Evolutionary conservation across 257 asterid genomes (phyloP), one percentile per base, ranked within the genome.

Genomic region (Parsonsia alboflavescens): DNA sequence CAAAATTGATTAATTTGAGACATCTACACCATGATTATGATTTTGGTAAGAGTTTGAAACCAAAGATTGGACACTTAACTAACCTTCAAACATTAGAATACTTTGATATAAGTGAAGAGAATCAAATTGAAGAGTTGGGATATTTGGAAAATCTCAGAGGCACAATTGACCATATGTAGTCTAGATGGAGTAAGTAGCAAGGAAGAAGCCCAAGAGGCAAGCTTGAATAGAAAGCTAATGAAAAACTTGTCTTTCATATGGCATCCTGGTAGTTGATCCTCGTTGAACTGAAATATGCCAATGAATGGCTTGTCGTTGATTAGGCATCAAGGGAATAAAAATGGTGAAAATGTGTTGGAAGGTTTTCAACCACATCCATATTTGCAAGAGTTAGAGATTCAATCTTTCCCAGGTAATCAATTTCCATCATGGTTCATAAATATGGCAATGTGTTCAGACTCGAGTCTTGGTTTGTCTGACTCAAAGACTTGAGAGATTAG

Each of bases 281-380:
- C n/a, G n/a, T n/a, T n/a, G n/a, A n/a, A n/a, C n/a, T n/a, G n/a
- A n/a, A n/a, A n/a, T n/a, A n/a, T n/a, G n/a, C n/a, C n/a, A n/a
- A n/a, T n/a, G n/a, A n/a, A n/a, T n/a, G n/a, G n/a, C 19, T 49
- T 83, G 50, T 0, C 1, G 10, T 72, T 78, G 33, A 1, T 0
- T 1, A 78, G 87, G 82, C 10, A 16, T 26, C 30, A 3, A 13
- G 50, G 46, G 24, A 59, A 53, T 0, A 3, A 5, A n/a, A 75
- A 63, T 56, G 78, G 68, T 59, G 77, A 75, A 39, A 44, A n/a
- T 28, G 80, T 80, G 7, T 70, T 83, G 72, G 77, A 78, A 52
- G 84, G 86, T 12, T 84, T 83, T 10, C 78, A 78, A 11, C 78
- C 87, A 53, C 81, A 75, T 45, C 75, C 74, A 36, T 64, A 81